Base-by-base conservation (phyloP, 495 filamentous ascomycete genomes). In the Oleoguttula mirabilis region DNA sequence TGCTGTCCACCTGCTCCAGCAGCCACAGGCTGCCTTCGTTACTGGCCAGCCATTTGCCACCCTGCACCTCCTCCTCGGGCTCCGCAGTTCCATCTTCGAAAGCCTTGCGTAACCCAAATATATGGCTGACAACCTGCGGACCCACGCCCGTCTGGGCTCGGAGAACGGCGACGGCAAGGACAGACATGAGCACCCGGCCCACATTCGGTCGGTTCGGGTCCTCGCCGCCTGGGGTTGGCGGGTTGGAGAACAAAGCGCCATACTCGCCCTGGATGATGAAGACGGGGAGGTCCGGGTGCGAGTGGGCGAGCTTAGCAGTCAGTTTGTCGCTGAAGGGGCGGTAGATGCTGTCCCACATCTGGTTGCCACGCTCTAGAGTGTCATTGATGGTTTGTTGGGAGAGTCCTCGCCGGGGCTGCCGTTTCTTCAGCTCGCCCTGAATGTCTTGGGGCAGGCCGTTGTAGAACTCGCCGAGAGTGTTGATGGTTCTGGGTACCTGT, bases 271-370 rank as follows among this genome's bases (percentile, higher is more conserved):
- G 67, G 23, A 86, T 61, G 47, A 88, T 85, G 42, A 77, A 70
- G n/a, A 85, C 79, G 0, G 82, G 82, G 14, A 88, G 58, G 52
- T 88, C 82, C 1, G 82, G 80, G 50, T 88, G 82, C 10, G 78
- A 72, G 20, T 70, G 66, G 0, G 73, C 77, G 1, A 88, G 67
- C 55, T 76, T 80, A 4, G 66, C 55, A 37, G 73, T 70, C 3
- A 88, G 68, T 59, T 83, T 85, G 6, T 56, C 63, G 56, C 82
- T 75, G 44, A 83, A 78, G 36, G 80, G 80, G 0, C 64, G 58
- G 63, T 88, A 88, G 41, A 88, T 76, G 12, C 72, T 76, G 42
- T 77, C 63, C 82, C 82, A 88, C 11, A 88, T 67, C 0, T 39
- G 55, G 11, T 66, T 65, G 14, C 81, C 82, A 27, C 80, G 73